phyloP scores from a whole-genome alignment of 139 green algal genomes.

The Closterium sp. region DNA sequence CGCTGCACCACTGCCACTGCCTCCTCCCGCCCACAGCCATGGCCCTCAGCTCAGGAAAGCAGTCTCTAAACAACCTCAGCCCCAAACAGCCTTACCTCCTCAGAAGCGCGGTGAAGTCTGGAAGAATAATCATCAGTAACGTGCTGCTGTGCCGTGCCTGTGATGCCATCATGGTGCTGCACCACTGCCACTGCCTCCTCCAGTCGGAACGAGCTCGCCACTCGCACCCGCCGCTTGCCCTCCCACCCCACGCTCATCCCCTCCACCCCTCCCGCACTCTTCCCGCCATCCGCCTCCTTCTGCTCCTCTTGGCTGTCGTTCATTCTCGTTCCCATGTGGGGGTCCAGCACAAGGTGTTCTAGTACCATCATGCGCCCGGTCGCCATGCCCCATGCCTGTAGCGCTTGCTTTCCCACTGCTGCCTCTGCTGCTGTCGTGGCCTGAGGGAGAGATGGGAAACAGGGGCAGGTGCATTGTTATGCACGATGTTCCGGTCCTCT shows the following conservation, averaged over 20 bases:
- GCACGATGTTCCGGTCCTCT: too few species aligned
- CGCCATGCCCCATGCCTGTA: not conserved
- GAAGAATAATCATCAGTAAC: constrained; percentile 80
- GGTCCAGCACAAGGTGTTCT: not conserved
- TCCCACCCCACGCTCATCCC: not conserved
- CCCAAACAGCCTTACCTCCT: constrained; percentile 23
- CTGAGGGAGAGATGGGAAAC: not conserved
- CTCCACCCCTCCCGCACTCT: not conserved
- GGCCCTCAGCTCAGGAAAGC: too few species aligned
- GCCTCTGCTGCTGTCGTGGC: not conserved
- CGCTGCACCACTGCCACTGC: too few species aligned
- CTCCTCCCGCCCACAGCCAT: too few species aligned
- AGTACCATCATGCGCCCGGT: not conserved
- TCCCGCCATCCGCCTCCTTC: not conserved
- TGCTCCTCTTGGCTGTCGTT: not conserved
- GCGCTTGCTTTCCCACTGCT: not conserved
- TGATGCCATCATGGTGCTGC: constrained; percentile 87
- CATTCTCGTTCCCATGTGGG: not conserved
- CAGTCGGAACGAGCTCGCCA: constrained; percentile 47
- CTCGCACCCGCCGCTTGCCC: not conserved
- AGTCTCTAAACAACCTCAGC: too few species aligned
- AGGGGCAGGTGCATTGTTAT: too few species aligned
- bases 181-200: constrained; percentile 67
- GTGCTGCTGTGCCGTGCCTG: constrained; percentile 81
- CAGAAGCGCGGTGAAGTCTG: constrained; percentile 15